These are phyloP conservation scores for Trypanosoma brucei DNA, from an alignment of 208 protist genomes.

Conservation along the genomic window DNA sequence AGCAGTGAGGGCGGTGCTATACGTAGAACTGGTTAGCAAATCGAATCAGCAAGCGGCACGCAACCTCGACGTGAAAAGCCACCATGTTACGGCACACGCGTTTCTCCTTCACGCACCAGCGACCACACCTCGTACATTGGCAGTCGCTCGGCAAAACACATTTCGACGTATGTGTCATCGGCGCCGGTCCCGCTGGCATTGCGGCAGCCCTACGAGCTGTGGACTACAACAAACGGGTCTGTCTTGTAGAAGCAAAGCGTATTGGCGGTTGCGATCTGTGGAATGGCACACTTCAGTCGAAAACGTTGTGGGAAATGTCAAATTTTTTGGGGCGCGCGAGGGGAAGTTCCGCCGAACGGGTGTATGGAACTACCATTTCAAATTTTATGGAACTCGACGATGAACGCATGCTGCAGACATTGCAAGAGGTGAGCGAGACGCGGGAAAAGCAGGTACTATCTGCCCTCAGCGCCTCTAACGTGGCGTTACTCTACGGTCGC, in stretches of 20 bases:
- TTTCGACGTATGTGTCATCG: constrained; percentile 82
- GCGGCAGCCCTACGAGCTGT: constrained; percentile 65
- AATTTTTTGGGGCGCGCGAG: constrained; percentile 38
- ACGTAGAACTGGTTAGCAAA: too few species aligned
- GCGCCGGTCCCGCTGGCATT: constrained; percentile 68
- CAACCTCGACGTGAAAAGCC: neutral
- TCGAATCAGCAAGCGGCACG: too few species aligned
- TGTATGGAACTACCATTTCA: constrained; percentile 45
- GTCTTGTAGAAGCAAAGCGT: constrained; percentile 55
- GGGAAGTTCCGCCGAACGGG: constrained; percentile 31
- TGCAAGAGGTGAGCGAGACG: constrained; percentile 35
- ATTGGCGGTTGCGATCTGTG: constrained; percentile 73
- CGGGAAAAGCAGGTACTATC: constrained; percentile 46
- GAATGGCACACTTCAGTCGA: constrained; percentile 77
- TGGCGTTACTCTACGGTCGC: constrained; percentile 48
- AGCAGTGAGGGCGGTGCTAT: too few species aligned
- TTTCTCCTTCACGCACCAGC: neutral
- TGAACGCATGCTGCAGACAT: constrained; percentile 38
- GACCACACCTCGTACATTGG: constrained; percentile 14
- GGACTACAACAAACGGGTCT: constrained; percentile 71
- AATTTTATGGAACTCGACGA: constrained; percentile 52
- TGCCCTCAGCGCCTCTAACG: constrained; percentile 39
- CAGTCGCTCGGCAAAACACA: constrained; percentile 24
- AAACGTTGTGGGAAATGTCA: constrained; percentile 80
- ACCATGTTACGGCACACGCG: constrained; percentile 10